These are phyloP conservation scores for Microglena sp. DNA, from an alignment of 139 green algal species.

Conservation along the genomic window DNA sequence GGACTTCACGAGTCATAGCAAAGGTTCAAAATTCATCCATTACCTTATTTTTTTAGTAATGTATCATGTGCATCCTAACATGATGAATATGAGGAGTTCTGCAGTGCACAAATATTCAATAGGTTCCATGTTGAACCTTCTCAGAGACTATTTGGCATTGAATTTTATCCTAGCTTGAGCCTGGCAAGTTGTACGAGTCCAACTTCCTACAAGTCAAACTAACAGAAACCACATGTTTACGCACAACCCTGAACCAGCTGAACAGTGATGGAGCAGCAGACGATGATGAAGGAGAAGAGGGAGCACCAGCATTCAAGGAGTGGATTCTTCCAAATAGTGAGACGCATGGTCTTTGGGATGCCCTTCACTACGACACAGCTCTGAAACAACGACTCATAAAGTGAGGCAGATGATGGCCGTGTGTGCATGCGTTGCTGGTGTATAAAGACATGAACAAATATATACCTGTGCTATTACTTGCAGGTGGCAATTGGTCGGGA, in stretches of 20 bases:
- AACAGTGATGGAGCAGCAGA: conserved; percentile 28
- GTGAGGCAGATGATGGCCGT: not conserved
- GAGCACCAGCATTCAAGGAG: conserved; percentile 54
- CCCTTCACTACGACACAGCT: conserved; percentile 69
- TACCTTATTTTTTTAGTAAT: not conserved
- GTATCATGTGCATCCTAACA: not conserved
- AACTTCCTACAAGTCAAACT: not conserved
- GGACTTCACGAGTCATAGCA: not conserved
- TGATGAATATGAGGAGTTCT: not conserved
- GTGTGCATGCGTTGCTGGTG: not conserved
- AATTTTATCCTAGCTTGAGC: too few relatives aligned
- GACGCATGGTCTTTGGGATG: conserved; percentile 69
- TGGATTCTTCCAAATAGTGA: conserved; percentile 60
- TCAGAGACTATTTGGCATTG: too few relatives aligned
- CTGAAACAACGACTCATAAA: not conserved
- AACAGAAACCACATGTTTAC: not conserved
- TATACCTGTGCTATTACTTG: not conserved
- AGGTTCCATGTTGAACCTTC: not conserved
- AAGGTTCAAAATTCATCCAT: not conserved
- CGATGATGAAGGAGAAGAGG: conserved; percentile 71
- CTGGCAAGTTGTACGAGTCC: not conserved
- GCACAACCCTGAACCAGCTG: not conserved
- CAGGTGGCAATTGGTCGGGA: not conserved
- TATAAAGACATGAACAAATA: not conserved
- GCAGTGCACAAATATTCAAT: not conserved